phyloP scores from a whole-genome alignment of 2,329 filamentous ascomycete species.

The Arthrocladium fulminans region DNA sequence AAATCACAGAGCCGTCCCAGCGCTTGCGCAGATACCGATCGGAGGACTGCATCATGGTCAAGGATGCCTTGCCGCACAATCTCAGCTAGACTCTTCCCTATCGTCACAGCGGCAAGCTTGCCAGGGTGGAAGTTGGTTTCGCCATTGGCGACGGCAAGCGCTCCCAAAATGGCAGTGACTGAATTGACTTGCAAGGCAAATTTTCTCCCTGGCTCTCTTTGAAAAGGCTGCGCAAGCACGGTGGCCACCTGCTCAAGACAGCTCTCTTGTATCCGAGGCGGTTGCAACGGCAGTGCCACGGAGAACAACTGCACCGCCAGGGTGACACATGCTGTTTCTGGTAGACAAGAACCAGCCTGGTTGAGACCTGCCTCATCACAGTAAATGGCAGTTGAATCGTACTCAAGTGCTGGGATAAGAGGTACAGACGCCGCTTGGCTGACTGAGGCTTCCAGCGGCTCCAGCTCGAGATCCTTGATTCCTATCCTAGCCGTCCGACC shows the following conservation, averaged over 20 bases:
- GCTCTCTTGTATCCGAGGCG: slow-evolving; percentile 88
- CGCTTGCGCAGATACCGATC: slow-evolving; percentile 74
- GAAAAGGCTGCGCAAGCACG: slow-evolving; percentile 63
- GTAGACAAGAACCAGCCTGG: slow-evolving; percentile 40
- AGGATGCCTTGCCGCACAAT: slow-evolving; percentile 57
- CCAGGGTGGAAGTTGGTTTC: slow-evolving; percentile 67
- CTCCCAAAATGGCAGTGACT: slow-evolving; percentile 67
- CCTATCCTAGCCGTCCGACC: slow-evolving; percentile 37
- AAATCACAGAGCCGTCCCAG: slow-evolving; percentile 75
- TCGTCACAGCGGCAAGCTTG: slow-evolving; percentile 62
- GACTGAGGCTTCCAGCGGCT: slow-evolving; percentile 35
- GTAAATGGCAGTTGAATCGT: slow-evolving; percentile 51
- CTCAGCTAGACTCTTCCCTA: slow-evolving; percentile 57
- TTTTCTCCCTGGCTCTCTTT: slow-evolving; percentile 78
- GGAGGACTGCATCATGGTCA: slow-evolving; percentile 75
- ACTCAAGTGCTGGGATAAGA: slow-evolving; percentile 34
- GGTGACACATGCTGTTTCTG: slow-evolving; percentile 88
- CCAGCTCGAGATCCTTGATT: slow-evolving; percentile 54
- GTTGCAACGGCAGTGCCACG: slow-evolving; percentile 79
- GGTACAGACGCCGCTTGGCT: slow-evolving; percentile 18
- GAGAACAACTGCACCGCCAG: slow-evolving; percentile 89
- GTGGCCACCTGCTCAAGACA: slow-evolving; percentile 88
- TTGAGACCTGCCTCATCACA: slow-evolving; percentile 11
- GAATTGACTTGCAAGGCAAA: slow-evolving; percentile 88
- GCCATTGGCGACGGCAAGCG: slow-evolving; percentile 73